Percentiles rank a stretch among this genome's conserved stretches.
Conservation (phyloP, 257 asterid genomes). For the Lycium barbarum region DNA sequence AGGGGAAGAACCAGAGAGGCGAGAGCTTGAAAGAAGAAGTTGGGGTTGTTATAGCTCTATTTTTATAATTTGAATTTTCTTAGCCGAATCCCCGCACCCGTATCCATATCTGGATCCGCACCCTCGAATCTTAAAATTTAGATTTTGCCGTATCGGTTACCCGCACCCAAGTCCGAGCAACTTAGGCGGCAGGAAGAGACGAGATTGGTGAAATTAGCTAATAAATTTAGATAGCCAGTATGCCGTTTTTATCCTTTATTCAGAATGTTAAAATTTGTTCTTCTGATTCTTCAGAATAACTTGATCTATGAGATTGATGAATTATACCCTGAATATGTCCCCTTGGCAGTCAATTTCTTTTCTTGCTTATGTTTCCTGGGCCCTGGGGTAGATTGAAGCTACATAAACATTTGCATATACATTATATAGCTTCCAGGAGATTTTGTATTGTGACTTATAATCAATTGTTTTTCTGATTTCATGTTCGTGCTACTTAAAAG, state of each 20-base stretch:
- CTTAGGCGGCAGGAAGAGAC: not conserved
- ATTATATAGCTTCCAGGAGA: not conserved
- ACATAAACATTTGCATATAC: not conserved
- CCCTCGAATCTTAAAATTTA: no score
- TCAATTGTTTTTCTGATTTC: not conserved
- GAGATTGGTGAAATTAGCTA: not conserved
- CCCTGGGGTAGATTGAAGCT: constrained; percentile 1
- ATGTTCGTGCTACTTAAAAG: not conserved
- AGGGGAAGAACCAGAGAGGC: no score
- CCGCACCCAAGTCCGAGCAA: no score
- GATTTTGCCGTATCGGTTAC: no score
- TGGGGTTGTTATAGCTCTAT: no score
- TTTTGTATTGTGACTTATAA: not conserved
- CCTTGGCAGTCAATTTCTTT: not conserved
- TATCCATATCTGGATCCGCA: no score
- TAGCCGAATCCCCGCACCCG: no score
- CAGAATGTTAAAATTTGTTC: not conserved
- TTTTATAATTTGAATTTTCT: no score
- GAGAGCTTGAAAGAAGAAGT: no score
- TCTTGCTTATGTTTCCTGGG: not conserved
- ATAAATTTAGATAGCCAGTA: not conserved
- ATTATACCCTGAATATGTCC: not conserved
- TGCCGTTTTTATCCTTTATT: not conserved
- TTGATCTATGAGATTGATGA: not conserved
- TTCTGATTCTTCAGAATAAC: not conserved